Base-by-base conservation (phyloP, 495 filamentous ascomycete species). In the Acidiella bohemica region DNA sequence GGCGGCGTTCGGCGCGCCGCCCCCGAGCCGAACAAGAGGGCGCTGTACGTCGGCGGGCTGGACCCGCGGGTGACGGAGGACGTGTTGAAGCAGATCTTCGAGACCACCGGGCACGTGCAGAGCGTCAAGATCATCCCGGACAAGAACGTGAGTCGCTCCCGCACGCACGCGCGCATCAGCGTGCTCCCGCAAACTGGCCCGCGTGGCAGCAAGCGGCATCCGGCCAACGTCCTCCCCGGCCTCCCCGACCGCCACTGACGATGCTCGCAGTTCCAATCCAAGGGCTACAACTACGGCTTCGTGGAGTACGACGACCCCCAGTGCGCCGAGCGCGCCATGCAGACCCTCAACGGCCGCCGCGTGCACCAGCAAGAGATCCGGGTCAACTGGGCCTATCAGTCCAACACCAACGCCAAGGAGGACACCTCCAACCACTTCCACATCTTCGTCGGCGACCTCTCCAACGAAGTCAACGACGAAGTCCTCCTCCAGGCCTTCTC, bases 81-180 rank as follows among this genome's bases (percentile, higher is more conserved):
- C 56, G 84, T 96, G 25, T 61, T 99, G 51, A 82, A 85, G 53
- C 92, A 96, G 59, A 99, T 99, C 40, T 99, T 99, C 55, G 92
- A 99, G 67, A 96, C 90, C 4, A 93, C 84, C 39, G 90, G 90
- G 18, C 90, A 99, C 64, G 90, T 99, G 46, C 77, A 94, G 61
- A 96, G 81, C 52, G 90, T 99, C 46, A 99, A 99, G 70, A 93
- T 99, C 51, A 99, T 99, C 57, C 90, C 90, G 25, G 90, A 99
- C 67, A 94, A 94, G 74, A 93, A 88, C 64, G 84, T 92, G 61
- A 73, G 85, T 71, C 18, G 14, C 8, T n/a, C 25, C 8, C 8
- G 25, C 8, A 34, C 32, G 3, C 14, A 10, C 32, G 9, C 32
- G 18, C 21, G 16, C 5, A 5, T 4, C 3, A 18, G 34, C 23